Evolutionary conservation across 768 basidiomycete genomes (phyloP).

Genomic region (Mycena indigotica): DNA sequence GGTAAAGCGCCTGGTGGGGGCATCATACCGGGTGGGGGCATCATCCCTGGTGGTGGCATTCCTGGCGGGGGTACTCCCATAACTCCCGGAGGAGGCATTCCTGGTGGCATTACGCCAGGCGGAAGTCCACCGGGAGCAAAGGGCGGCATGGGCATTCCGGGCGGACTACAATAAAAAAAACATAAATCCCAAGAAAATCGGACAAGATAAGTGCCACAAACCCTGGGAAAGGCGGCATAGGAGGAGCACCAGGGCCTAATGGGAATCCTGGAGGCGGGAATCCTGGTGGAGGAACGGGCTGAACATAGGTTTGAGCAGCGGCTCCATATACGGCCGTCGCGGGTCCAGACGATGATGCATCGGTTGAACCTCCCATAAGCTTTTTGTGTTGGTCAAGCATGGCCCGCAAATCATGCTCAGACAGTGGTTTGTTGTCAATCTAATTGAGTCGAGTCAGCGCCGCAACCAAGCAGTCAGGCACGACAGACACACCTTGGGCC

Average conservation of each 20-base stretch:
- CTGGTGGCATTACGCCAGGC: conserved; percentile 49
- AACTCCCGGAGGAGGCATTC: conserved; percentile 46
- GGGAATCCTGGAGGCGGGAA: background rate
- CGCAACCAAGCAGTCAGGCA: too few relatives aligned
- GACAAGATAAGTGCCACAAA: background rate
- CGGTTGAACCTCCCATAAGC: conserved; percentile 73
- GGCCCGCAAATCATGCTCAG: conserved; percentile 81
- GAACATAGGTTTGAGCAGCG: conserved; percentile 70
- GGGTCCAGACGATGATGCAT: conserved; percentile 41
- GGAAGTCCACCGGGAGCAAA: conserved; percentile 45
- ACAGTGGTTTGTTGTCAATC: conserved; percentile 72
- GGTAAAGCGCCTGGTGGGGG: conserved; percentile 46
- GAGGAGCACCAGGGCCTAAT: conserved; percentile 15
- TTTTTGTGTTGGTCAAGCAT: conserved; percentile 90
- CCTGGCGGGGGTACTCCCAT: conserved; percentile 1
- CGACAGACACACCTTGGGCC: conserved; percentile 54
- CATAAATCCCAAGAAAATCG: background rate
- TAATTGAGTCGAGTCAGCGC: background rate
- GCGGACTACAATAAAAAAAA: background rate
- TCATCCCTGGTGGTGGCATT: conserved; percentile 54
- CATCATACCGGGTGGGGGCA: conserved; percentile 29
- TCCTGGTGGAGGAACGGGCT: conserved; percentile 39
- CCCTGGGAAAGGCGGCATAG: background rate
- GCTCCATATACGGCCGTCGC: conserved; percentile 68
- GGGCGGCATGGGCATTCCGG: conserved; percentile 37